A percentile compares a stretch with the other conserved stretches of the same genome.
Conservation (phyloP, 192 early-diverging fungal species). For the Coemansia sp. region DNA sequence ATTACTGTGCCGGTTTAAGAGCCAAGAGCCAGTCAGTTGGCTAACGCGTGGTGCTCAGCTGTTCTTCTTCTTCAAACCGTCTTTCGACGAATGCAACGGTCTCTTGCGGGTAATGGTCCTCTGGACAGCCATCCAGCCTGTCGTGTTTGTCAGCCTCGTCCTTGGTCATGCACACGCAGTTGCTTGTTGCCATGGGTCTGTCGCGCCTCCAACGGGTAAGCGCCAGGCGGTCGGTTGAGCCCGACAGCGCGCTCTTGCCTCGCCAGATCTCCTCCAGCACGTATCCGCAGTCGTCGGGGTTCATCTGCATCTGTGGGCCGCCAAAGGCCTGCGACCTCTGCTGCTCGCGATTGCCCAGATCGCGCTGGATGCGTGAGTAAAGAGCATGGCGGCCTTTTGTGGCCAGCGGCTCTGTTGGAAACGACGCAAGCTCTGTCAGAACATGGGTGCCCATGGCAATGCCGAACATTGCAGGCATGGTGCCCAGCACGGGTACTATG, state of each 20-base stretch:
- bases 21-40: not conserved
- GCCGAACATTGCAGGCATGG: conserved; percentile 94
- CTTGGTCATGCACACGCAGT: conserved; percentile 85
- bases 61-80: conserved; percentile 41
- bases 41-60: conserved; percentile 43
- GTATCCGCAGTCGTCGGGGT: conserved; percentile 72
- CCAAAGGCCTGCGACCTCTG: conserved; percentile 12
- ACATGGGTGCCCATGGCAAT: conserved; percentile 89
- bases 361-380: conserved; percentile 72
- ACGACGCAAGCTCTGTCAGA: conserved; percentile 63
- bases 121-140: conserved; percentile 24
- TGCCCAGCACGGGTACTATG: conserved; percentile 80
- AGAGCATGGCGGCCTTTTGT: conserved; percentile 74
- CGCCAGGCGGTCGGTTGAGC: conserved; percentile 68
- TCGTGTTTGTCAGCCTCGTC: conserved; percentile 65
- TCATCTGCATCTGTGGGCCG: conserved; percentile 47
- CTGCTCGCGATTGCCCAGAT: conserved; percentile 63
- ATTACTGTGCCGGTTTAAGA: not conserved
- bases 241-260: conserved; percentile 75
- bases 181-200: conserved; percentile 66
- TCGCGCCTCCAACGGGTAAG: conserved; percentile 76
- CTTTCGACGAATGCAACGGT: conserved; percentile 31
- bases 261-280: conserved; percentile 90
- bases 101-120: conserved; percentile 41
- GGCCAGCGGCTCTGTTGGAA: conserved; percentile 69